These are phyloP conservation scores for Blastobotrys attinorum DNA, from an alignment of 805 yeast species.

Conservation along the genomic window DNA sequence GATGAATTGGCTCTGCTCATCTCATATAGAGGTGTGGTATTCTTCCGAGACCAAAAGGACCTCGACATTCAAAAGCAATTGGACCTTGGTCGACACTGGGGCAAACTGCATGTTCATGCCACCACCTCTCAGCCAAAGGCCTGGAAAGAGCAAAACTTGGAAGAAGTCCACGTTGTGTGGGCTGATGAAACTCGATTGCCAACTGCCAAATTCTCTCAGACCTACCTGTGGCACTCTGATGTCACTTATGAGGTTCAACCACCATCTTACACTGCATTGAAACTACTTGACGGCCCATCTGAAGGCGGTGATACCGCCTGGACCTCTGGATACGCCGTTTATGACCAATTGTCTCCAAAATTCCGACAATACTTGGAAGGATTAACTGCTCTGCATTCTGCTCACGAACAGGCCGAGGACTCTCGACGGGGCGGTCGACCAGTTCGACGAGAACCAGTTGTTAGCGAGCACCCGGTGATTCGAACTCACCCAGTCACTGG, in stretches of 20 bases:
- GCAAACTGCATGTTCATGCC: slow-evolving; percentile 46
- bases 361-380: slow-evolving; percentile 46
- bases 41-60: slow-evolving; percentile 45
- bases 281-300: slow-evolving; percentile 25
- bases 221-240: slow-evolving; percentile 58
- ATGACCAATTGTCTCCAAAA: slow-evolving; percentile 46
- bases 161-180: slow-evolving; percentile 27
- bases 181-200: slow-evolving; percentile 22
- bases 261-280: slow-evolving; percentile 44
- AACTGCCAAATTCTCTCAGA: slow-evolving; percentile 22
- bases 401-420: slow-evolving; percentile 51
- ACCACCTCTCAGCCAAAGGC: slow-evolving; percentile 33
- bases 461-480: slow-evolving; percentile 60
- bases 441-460: slow-evolving; percentile 56
- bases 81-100: slow-evolving; percentile 61
- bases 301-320: slow-evolving; percentile 53
- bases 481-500: slow-evolving; percentile 68
- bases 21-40: slow-evolving; percentile 43
- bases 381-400: slow-evolving; percentile 58
- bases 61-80: slow-evolving; percentile 52
- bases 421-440: slow-evolving; percentile 51
- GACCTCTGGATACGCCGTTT: slow-evolving; percentile 52
- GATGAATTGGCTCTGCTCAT: slow-evolving; percentile 42
- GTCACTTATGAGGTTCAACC: slow-evolving; percentile 70
- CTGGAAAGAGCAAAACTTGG: slow-evolving; percentile 45